Evolutionary conservation across 1,284 basidiomycete species (phyloP), one percentile per base, ranked within the genome.

Genomic region (Garcileccinum viscosum): DNA sequence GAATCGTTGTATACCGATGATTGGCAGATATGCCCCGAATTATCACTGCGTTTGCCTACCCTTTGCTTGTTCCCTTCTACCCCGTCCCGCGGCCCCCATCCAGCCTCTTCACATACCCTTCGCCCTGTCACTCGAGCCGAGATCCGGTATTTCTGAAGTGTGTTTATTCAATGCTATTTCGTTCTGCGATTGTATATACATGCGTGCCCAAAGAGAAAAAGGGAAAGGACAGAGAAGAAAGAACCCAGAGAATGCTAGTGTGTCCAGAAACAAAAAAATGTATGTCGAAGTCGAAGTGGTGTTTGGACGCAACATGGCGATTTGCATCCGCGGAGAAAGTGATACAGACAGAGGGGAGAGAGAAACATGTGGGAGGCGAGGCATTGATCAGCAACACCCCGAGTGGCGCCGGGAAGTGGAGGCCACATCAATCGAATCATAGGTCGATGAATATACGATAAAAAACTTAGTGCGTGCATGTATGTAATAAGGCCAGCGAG

Each of bases 381-480:
- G 71, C 67, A 53, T 32, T 59, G 58, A 33, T 59, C 11, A 12
- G 58, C 58, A 32, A 59, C 58, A 27, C 50, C 50, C 30, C 15
- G 50, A 56, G 64, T 73, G 76, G 75, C 64, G 63, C 60, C 58
- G 50, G 50, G 27, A 30, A 9, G 15, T 30, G 17, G 7, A 27
- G 24, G 47, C 47, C 47, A 50, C 24, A 50, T 7, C 47, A 11
- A 30, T 53, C 50, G 50, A 15, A 53, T 53, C 50, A 53, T 53
- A 53, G 27, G 50, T 3, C 12, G 37, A 65, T 24, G 33, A 64
- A 60, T 63, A 75, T 50, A 62, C 65, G 11, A 69, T 5, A 73
- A 71, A 75, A 65, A 65, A 61, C 35, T 68, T 67, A 63, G 30
- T 53, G 64, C 53, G 35, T 22, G 17, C 59, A 33, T 69, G 44